Evolutionary conservation across 192 early-diverging fungal species (phyloP).

Genomic region (Paraglomus brasilianum): DNA sequence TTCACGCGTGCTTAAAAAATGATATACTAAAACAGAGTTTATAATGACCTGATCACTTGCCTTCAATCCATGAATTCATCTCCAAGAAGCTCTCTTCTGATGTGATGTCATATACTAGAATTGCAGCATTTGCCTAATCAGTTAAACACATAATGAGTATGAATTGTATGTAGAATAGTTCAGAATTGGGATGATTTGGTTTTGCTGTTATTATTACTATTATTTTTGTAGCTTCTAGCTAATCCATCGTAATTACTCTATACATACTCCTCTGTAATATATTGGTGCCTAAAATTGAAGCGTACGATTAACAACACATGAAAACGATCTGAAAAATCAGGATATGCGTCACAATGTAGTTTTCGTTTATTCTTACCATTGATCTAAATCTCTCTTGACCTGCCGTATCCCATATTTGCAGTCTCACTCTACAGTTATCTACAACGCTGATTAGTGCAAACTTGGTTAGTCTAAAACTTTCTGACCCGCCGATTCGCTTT

Average conservation of each 20-base stretch:
- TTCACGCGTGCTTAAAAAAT: too few species aligned
- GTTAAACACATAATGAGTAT: background rate
- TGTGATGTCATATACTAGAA: conserved; percentile 74
- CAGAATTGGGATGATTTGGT: background rate
- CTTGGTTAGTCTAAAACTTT: too few species aligned
- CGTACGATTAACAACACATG: too few species aligned
- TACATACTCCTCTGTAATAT: conserved; percentile 65
- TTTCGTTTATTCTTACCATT: conserved; percentile 37
- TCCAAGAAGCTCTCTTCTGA: conserved; percentile 68
- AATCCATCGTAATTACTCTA: background rate
- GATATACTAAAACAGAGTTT: too few species aligned
- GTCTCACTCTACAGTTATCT: conserved; percentile 72
- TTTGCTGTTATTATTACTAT: background rate
- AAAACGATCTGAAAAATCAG: too few species aligned
- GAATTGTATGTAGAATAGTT: background rate
- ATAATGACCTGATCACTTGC: too few species aligned
- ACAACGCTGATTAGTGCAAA: conserved; percentile 45
- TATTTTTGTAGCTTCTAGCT: background rate
- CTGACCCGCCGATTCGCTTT: too few species aligned
- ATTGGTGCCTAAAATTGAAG: conserved; percentile 46
- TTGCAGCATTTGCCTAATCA: conserved; percentile 59
- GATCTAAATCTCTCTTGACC: conserved; percentile 75
- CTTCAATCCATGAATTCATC: conserved; percentile 66
- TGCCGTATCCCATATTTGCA: conserved; percentile 76
- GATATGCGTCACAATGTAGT: too few species aligned